Percentiles rank a stretch among this genome's conserved stretches.
These are phyloP conservation scores for Ambispora gerdemannii DNA, from an alignment of 192 early-diverging fungal genomes.

Conservation along the genomic window DNA sequence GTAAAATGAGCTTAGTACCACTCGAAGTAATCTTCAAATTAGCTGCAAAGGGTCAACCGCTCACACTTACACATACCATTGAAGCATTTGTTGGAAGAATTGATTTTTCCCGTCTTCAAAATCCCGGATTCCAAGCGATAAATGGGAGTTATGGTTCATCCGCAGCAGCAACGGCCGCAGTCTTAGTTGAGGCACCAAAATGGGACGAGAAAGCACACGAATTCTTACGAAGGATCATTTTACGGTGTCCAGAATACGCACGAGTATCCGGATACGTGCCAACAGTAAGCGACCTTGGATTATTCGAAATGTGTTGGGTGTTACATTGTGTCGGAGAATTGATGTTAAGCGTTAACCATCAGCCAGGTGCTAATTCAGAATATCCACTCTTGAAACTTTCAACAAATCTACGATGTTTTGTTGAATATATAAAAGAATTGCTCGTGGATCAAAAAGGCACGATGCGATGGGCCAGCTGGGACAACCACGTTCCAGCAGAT, in stretches of 20 bases:
- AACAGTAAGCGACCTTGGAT: slow-evolving; percentile 1
- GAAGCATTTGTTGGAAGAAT: slow-evolving; percentile 13
- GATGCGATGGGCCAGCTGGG: slow-evolving; percentile 18
- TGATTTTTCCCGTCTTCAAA: slow-evolving; percentile 6
- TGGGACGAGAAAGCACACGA: slow-evolving; percentile 11
- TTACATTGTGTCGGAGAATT: slow-evolving; percentile 4
- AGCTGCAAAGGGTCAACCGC: slow-evolving; percentile 10
- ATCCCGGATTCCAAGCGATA: slow-evolving; percentile 19
- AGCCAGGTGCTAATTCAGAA: background rate
- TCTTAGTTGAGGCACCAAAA: background rate
- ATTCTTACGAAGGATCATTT: slow-evolving; percentile 13
- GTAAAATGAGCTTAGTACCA: slow-evolving; percentile 14
- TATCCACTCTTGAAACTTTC: background rate
- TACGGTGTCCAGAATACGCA: background rate
- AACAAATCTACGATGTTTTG: background rate
- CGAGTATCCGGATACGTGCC: slow-evolving; percentile 7
- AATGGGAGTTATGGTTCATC: slow-evolving; percentile 28
- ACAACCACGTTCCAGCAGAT: slow-evolving; percentile 17
- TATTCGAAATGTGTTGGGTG: slow-evolving; percentile 21
- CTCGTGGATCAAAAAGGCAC: background rate
- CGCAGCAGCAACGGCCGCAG: slow-evolving; percentile 11
- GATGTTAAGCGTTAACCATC: background rate
- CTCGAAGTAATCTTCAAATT: slow-evolving; percentile 1
- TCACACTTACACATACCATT: background rate
- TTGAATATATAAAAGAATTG: background rate